These are phyloP conservation scores for Diplodia corticola DNA, from an alignment of 2,329 filamentous ascomycete genomes.

Conservation along the genomic window DNA sequence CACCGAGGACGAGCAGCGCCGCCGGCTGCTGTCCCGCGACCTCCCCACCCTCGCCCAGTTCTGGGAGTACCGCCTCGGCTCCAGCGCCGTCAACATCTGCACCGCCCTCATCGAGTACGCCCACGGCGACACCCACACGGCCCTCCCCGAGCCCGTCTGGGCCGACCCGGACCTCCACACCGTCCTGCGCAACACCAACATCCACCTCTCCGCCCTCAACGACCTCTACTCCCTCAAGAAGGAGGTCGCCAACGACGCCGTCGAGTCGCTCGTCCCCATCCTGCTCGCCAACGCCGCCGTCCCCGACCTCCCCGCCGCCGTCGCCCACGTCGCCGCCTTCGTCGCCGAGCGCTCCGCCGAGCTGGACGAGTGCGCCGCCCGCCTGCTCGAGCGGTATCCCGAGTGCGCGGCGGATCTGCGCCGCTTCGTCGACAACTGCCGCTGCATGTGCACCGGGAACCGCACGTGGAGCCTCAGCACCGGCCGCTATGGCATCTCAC, in stretches of 20 bases:
- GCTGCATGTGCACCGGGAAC: conserved; percentile 15
- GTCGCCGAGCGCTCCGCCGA: neutral
- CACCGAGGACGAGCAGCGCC: conserved; percentile 14
- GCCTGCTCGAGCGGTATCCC: neutral
- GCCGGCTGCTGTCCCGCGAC: neutral
- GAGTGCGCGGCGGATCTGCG: neutral
- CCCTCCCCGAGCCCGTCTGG: neutral
- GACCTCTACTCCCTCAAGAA: conserved; percentile 18
- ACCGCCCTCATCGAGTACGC: conserved; percentile 2
- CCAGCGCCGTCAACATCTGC: conserved; percentile 8
- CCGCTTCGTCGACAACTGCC: neutral
- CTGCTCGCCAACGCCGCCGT: neutral
- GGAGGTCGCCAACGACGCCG: neutral
- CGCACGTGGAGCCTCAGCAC: conserved; percentile 15
- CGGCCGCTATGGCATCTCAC: conserved; percentile 6
- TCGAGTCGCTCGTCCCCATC: conserved; percentile 4
- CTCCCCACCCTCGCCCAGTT: conserved; percentile 1
- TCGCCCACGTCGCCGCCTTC: neutral
- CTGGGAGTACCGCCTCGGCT: conserved; percentile 13
- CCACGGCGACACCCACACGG: neutral
- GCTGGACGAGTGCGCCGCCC: neutral
- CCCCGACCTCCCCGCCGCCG: neutral
- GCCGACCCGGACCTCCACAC: neutral
- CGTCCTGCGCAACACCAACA: conserved; percentile 3
- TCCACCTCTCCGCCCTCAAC: conserved; percentile 4